Evolutionary conservation across 2,329 filamentous ascomycete species (phyloP), one percentile per base, ranked within the genome.

Genomic region (Colletotrichum shisoi): DNA sequence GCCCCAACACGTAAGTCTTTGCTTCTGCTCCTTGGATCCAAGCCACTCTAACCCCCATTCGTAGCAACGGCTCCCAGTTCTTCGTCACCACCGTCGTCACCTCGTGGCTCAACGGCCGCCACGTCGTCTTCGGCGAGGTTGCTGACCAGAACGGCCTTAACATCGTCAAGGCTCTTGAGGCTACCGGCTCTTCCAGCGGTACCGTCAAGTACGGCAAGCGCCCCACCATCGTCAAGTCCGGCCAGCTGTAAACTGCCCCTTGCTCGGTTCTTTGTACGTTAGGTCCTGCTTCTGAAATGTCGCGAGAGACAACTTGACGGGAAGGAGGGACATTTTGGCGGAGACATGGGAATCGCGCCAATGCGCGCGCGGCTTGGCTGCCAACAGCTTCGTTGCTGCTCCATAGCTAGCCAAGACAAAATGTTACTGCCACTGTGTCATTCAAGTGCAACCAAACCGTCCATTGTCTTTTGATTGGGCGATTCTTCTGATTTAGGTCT

Each of bases 1-100:
- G 93, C 74, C 91, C 91, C 77, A 96, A 98, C 90, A 98, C 94
- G 87, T 89, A 84, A 80, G 86, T 39, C 72, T 13, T 34, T 4
- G 15, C 8, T 6, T 15, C 15, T 5, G 4, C 12, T 45, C 44
- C 8, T n/a, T 11, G 15, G 31, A 45, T 19, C 6, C 44, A n/a
- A 13, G 3, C 34, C 15, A 15, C 1, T 27, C 74, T 73, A 48
- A 74, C 57, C 83, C 81, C 19, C 19, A 5, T 82, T 12, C 82
- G 81, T 70, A 97, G 95, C 80, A 99, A 99, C 83, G 95, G 95
- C 75, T 96, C 92, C 58, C 94, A 98, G 81, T 98, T 98, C 87
- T 98, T 98, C 85, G 84, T 98, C 78, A 98, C 94, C 75, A 98
- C 94, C 63, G 93, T 96, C 57, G 86, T 89, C 68, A 98, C 95